A percentile compares a stretch with the other conserved stretches of the same genome.
Conservation (phyloP, 179 eudicot species). For the Pouteria campechiana region DNA sequence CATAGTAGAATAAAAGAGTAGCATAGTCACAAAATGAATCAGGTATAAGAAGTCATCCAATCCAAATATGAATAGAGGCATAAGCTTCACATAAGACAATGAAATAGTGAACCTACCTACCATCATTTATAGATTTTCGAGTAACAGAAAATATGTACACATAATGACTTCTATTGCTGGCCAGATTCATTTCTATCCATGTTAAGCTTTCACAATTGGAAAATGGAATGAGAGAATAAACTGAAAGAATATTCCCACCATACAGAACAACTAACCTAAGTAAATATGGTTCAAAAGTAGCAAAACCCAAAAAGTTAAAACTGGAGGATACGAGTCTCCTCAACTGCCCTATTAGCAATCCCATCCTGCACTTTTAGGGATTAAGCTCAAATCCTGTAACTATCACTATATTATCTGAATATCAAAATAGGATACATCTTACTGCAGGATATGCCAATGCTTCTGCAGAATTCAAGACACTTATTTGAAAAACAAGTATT, state of each 20-base stretch:
- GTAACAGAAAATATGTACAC: conserved; percentile 63
- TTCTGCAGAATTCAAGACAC: conserved; percentile 45
- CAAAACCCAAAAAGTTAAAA: no score
- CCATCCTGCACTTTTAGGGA: conserved; percentile 50
- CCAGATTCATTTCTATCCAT: conserved; percentile 73
- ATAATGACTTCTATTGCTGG: conserved; percentile 95
- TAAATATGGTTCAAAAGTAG: no score
- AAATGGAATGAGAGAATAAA: background rate
- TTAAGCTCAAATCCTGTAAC: conserved; percentile 6
- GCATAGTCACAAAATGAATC: no score
- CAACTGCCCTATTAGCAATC: conserved; percentile 83
- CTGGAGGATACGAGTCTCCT: conserved; percentile 77
- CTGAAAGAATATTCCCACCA: conserved; percentile 1
- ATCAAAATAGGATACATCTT: conserved; percentile 25
- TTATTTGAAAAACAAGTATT: conserved; percentile 31
- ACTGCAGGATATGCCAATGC: conserved; percentile 61
- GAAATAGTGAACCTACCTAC: no score
- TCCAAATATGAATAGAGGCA: no score
- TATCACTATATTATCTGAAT: no score
- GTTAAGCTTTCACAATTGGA: conserved; percentile 9
- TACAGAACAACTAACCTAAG: no score
- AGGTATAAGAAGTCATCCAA: no score
- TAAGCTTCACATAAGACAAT: no score
- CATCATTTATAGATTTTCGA: conserved; percentile 41
- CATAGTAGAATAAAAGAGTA: no score